Evolutionary conservation across 2,329 filamentous ascomycete species (phyloP).

Genomic region (Coniochaeta sp.): DNA sequence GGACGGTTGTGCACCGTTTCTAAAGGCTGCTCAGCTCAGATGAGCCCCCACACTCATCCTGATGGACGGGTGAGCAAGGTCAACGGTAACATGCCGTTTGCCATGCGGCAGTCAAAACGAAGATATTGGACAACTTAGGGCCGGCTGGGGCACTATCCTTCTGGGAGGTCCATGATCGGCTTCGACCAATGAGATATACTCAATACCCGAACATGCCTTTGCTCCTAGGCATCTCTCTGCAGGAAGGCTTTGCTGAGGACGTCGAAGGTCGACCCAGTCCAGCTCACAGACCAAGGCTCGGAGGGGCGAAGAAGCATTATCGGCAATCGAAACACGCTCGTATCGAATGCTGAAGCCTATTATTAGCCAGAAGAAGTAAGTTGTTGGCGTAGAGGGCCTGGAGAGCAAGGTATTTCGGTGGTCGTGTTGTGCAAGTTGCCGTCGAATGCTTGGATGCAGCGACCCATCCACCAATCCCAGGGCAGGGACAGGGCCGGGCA

Average conservation of each 20-base stretch:
- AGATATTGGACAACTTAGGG: not conserved
- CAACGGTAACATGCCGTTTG: not conserved
- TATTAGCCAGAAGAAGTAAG: not conserved
- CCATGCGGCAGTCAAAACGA: not conserved
- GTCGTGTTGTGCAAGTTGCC: conserved; percentile 30
- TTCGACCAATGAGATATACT: not conserved
- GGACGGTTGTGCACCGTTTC: not conserved
- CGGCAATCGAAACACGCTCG: not conserved
- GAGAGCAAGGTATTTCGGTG: conserved; percentile 7
- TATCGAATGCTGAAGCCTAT: not conserved
- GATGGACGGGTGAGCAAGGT: not conserved
- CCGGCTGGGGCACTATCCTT: not conserved
- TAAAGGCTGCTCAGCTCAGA: not conserved
- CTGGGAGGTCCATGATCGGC: not conserved
- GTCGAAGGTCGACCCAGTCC: not conserved
- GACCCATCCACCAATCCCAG: conserved; percentile 16
- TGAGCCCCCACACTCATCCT: not conserved
- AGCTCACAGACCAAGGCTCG: not conserved
- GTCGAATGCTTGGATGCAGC: conserved; percentile 23
- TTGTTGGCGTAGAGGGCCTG: not conserved
- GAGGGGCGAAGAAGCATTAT: not conserved
- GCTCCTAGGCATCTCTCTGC: not conserved
- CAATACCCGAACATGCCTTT: not conserved
- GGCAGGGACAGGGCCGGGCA: conserved; percentile 3
- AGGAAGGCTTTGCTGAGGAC: not conserved